Percentiles rank a stretch among this genome's conserved stretches.
These are phyloP conservation scores for Pseudocercospora pini-densiflorae DNA, from an alignment of 2,329 filamentous ascomycete species.

Conservation along the genomic window DNA sequence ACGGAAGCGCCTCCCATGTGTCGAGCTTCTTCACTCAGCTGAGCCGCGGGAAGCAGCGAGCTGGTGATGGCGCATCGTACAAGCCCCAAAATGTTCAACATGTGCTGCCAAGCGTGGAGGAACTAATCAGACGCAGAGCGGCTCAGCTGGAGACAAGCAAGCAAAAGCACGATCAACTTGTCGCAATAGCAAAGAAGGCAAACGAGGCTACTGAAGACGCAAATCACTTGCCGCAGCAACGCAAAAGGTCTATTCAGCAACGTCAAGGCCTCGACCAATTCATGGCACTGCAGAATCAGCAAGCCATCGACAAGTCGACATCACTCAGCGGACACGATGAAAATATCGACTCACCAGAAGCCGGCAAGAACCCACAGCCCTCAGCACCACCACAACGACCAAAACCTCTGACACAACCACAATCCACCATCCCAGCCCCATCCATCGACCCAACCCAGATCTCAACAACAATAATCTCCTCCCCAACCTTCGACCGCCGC, in stretches of 20 bases:
- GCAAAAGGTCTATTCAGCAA: not conserved
- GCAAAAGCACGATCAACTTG: not conserved
- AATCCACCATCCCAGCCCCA: not conserved
- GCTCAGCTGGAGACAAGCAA: not conserved
- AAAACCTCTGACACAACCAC: not conserved
- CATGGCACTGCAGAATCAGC: not conserved
- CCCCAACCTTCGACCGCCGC: slow-evolving; percentile 48
- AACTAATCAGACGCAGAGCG: not conserved
- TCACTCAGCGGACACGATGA: not conserved
- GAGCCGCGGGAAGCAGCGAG: not conserved
- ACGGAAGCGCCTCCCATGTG: not conserved
- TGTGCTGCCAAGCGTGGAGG: not conserved
- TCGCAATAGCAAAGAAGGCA: not conserved
- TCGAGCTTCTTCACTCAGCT: not conserved
- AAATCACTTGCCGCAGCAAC: not conserved
- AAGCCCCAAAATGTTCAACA: not conserved
- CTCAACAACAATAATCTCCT: slow-evolving; percentile 51
- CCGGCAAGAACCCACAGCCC: not conserved
- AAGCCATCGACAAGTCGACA: not conserved
- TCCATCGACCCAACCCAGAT: not conserved
- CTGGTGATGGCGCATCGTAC: not conserved
- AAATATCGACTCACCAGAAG: not conserved
- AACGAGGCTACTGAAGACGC: not conserved
- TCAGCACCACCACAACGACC: not conserved
- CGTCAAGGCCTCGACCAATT: not conserved